A percentile compares a stretch with the other conserved stretches of the same genome.
These are phyloP conservation scores for Parafenestella ontariensis DNA, from an alignment of 2,329 filamentous ascomycete species.

Conservation along the genomic window DNA sequence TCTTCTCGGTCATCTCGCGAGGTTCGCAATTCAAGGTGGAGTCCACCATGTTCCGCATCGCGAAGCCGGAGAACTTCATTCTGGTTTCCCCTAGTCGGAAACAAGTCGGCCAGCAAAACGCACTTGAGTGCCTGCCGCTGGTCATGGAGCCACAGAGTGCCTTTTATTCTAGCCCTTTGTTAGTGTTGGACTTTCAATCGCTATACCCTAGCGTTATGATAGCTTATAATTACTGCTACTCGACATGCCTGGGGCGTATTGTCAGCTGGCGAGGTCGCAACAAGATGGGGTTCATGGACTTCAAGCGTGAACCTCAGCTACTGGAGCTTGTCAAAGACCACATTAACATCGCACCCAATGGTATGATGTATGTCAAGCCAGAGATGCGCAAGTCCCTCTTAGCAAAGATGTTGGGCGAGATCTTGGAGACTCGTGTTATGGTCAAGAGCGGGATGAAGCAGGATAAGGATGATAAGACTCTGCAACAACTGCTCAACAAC, in stretches of 20 bases:
- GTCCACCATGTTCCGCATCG: slow-evolving; percentile 97
- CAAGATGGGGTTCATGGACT: slow-evolving; percentile 95
- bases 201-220: slow-evolving; percentile 99
- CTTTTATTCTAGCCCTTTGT: slow-evolving; percentile 87
- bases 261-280: slow-evolving; percentile 86
- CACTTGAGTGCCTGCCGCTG: slow-evolving; percentile 88
- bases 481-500: slow-evolving; percentile 91
- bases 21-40: slow-evolving; percentile 99
- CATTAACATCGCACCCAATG: slow-evolving; percentile 93
- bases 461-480: slow-evolving; percentile 83
- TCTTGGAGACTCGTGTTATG: slow-evolving; percentile 96
- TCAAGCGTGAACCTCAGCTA: slow-evolving; percentile 76
- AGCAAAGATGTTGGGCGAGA: slow-evolving; percentile 95
- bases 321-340: slow-evolving; percentile 81
- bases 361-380: slow-evolving; percentile 91
- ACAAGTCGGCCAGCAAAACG: slow-evolving; percentile 93
- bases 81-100: slow-evolving; percentile 88
- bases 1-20: slow-evolving; percentile 93
- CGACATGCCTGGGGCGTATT: slow-evolving; percentile 89
- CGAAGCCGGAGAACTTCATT: slow-evolving; percentile 94
- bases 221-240: slow-evolving; percentile 99
- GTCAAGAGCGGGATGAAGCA: slow-evolving; percentile 96
- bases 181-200: slow-evolving; percentile 96
- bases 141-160: slow-evolving; percentile 98
- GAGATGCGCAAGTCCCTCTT: slow-evolving; percentile 87